Percentiles rank a stretch among this genome's conserved stretches.
phyloP scores from a whole-genome alignment of 768 basidiomycete species.

The Suillus fuscotomentosus region DNA sequence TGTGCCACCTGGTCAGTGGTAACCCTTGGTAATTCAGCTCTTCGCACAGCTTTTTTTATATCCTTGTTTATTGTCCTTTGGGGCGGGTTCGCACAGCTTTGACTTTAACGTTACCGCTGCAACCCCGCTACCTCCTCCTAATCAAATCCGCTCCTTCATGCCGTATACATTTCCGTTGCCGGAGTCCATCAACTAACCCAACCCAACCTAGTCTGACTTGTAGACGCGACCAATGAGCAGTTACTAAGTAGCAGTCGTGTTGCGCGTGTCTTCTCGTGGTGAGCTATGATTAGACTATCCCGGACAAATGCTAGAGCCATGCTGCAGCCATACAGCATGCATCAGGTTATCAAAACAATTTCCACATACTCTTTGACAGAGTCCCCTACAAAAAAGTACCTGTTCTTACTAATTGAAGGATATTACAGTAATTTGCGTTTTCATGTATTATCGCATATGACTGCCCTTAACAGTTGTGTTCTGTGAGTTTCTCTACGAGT shows the following conservation, averaged over 20 bases:
- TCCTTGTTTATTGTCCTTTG: too few species aligned
- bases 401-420: background rate
- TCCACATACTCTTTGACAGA: background rate
- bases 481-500: background rate
- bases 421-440: background rate
- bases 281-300: background rate
- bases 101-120: background rate
- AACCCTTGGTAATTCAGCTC: too few species aligned
- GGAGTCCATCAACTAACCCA: background rate
- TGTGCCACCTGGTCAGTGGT: background rate
- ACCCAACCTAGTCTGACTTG: background rate
- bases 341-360: background rate
- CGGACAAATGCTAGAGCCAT: background rate
- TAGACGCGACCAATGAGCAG: background rate
- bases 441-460: background rate
- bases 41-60: too few species aligned
- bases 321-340: background rate
- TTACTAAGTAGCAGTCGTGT: background rate
- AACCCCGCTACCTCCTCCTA: background rate
- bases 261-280: background rate
- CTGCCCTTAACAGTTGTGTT: background rate
- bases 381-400: background rate
- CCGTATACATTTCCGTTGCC: background rate
- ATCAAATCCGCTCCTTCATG: background rate
- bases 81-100: too few species aligned